Percentiles rank a stretch among this genome's conserved stretches.
Conservation (phyloP, 176 grass and related monocot genomes). For the Ampelocalamus luodianensis region DNA sequence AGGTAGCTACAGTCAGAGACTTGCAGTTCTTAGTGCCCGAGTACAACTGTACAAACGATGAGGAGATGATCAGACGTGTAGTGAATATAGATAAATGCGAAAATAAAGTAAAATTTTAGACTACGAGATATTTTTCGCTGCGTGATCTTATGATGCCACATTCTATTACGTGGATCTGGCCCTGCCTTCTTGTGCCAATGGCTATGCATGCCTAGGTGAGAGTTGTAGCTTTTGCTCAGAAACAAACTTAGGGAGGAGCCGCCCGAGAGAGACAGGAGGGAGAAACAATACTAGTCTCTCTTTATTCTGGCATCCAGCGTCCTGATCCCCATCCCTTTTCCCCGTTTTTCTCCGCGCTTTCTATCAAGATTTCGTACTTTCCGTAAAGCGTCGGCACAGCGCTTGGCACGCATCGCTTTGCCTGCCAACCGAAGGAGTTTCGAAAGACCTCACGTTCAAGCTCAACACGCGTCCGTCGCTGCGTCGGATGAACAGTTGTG, state of each 20-base stretch:
- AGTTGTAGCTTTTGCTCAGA: too few relatives aligned
- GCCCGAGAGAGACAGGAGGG: neutral
- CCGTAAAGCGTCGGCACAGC: constrained; percentile 12
- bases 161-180: neutral
- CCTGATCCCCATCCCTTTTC: neutral
- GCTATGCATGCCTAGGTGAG: too few relatives aligned
- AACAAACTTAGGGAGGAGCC: too few relatives aligned
- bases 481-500: neutral
- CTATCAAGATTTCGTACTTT: constrained; percentile 16
- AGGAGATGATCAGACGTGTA: neutral
- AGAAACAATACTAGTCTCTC: too few relatives aligned
- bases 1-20: too few relatives aligned
- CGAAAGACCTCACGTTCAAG: neutral
- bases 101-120: too few relatives aligned
- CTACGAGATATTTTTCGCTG: neutral
- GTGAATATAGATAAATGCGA: neutral
- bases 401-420: neutral
- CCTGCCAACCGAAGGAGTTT: too few relatives aligned
- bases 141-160: neutral
- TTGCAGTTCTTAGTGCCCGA: neutral
- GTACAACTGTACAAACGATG: neutral
- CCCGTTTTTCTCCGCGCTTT: neutral
- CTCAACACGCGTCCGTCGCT: neutral
- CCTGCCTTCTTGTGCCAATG: too few relatives aligned
- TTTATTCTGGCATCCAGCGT: constrained; percentile 21